Percentiles rank a stretch among this genome's conserved stretches.
Evolutionary conservation across 805 yeast genomes (phyloP).

Genomic region (Candida ipomoeae): DNA sequence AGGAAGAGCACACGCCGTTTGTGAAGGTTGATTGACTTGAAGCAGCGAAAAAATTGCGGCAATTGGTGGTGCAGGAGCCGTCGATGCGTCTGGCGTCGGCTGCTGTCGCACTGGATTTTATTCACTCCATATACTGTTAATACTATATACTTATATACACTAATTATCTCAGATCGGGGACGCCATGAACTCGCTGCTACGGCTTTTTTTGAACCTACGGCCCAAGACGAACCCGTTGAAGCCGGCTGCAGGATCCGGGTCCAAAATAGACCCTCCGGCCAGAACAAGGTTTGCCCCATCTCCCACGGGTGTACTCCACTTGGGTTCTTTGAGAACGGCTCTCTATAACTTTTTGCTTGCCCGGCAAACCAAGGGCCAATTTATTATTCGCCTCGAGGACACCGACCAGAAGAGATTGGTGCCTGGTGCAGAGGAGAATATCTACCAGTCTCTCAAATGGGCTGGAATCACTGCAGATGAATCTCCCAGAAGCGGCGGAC

Average conservation of each 20-base stretch:
- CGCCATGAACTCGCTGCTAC: slow-evolving; percentile 7
- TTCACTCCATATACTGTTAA: neutral
- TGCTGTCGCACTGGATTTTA: neutral
- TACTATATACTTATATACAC: too few relatives aligned
- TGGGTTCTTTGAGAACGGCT: slow-evolving; percentile 93
- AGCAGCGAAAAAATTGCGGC: slow-evolving; percentile 20
- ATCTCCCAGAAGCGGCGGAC: slow-evolving; percentile 63
- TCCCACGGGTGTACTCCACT: slow-evolving; percentile 92
- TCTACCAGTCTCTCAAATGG: slow-evolving; percentile 75
- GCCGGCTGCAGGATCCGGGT: neutral
- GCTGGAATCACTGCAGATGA: slow-evolving; percentile 75
- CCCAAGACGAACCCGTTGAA: slow-evolving; percentile 3
- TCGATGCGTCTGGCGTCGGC: neutral
- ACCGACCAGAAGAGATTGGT: slow-evolving; percentile 83
- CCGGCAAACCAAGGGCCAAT: slow-evolving; percentile 71
- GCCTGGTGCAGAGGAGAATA: slow-evolving; percentile 75
- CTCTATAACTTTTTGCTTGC: slow-evolving; percentile 85
- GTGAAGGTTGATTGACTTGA: neutral
- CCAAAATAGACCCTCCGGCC: neutral
- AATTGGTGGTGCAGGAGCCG: slow-evolving; percentile 12
- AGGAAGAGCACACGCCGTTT: slow-evolving; percentile 1
- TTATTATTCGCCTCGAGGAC: slow-evolving; percentile 82
- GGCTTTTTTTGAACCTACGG: slow-evolving; percentile 12
- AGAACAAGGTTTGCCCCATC: slow-evolving; percentile 96
- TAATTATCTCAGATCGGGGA: too few relatives aligned